Base-by-base conservation (phyloP, 768 basidiomycete genomes). In the Panaeolus cyanescens region DNA sequence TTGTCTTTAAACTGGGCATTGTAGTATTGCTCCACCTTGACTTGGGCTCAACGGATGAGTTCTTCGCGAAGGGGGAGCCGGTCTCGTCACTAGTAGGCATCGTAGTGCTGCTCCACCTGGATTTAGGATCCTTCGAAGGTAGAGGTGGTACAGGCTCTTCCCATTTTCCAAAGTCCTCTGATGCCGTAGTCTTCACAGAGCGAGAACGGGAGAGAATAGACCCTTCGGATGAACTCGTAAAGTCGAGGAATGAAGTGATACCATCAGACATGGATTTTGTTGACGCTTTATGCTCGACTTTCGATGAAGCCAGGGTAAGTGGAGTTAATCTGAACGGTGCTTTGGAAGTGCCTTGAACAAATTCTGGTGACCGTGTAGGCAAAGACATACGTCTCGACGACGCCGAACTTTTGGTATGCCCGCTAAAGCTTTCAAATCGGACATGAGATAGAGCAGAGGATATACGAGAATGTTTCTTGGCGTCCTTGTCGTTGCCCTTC, bases 11-110 rank as follows among this genome's bases (percentile, higher is more conserved):
- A 25, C 71, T 75, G 2, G 73, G 74, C 4, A 69, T 71, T 0
- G 76, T 80, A 7, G 78, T 78, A 42, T 70, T 75, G 60, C 80
- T 82, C 80, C 79, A 80, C 62, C 81, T 72, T 9, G 79, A 79
- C 61, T 63, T 69, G 8, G 63, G 63, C n/a, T 66, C 67, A n/a
- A 56, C 55, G 40, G 31, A 33, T 50, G 39, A n/a, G 34, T 53
- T 13, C 54, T 63, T 34, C 53, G 62, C 28, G 57, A 3, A 17
- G 34, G 13, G 10, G 28, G 34, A 32, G 54, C 59, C 25, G n/a
- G 39, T 62, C 32, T 45, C 45, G 5, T 60, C 55, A 17, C 63
- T 45, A n/a, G n/a, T n/a, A 32, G 62, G 60, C 45, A 56, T 32
- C 32, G 58, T 59, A 5, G 45, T 50, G 15, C 30, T 50, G 45